A percentile compares a stretch with the other conserved stretches of the same genome.
These are phyloP conservation scores for Thalassiosira mediterranea DNA, from an alignment of 352 stramenopile species.

Conservation along the genomic window DNA sequence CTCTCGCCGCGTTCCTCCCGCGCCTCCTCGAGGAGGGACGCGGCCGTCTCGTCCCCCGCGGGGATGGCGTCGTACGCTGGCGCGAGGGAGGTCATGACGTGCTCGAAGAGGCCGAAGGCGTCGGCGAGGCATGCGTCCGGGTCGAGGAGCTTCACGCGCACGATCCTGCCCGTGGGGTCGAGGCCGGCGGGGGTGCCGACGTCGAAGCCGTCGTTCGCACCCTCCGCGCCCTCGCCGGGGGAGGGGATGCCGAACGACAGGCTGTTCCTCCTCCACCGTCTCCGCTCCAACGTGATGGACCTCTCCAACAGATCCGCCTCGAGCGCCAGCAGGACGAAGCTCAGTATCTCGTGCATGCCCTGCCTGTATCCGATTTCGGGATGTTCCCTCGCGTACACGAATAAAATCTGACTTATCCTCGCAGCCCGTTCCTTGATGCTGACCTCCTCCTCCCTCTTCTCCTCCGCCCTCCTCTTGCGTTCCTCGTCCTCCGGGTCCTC, in stretches of 20 bases:
- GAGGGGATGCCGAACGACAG: slow-evolving; percentile 9
- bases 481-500: slow-evolving; percentile 7
- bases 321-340: slow-evolving; percentile 86
- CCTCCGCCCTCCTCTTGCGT: slow-evolving; percentile 7
- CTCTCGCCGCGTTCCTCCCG: slow-evolving; percentile 22
- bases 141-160: slow-evolving; percentile 50
- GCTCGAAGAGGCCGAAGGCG: slow-evolving; percentile 75
- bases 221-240: not conserved
- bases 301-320: slow-evolving; percentile 78
- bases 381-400: slow-evolving; percentile 84
- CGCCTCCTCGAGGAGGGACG: slow-evolving; percentile 26
- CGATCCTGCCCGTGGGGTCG: slow-evolving; percentile 35
- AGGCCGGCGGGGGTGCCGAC: slow-evolving; percentile 21
- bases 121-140: slow-evolving; percentile 54
- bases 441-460: slow-evolving; percentile 4
- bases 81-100: slow-evolving; percentile 69
- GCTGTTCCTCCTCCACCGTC: slow-evolving; percentile 44
- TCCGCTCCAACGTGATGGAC: slow-evolving; percentile 17
- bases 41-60: slow-evolving; percentile 6
- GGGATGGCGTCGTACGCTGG: slow-evolving; percentile 71
- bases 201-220: slow-evolving; percentile 13
- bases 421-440: slow-evolving; percentile 52
- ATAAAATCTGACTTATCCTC: slow-evolving; percentile 67
- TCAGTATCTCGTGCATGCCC: slow-evolving; percentile 94
- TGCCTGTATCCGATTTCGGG: slow-evolving; percentile 90